Evolutionary conservation across 2,329 filamentous ascomycete genomes (phyloP).

Genomic region (Pseudocercospora musae): DNA sequence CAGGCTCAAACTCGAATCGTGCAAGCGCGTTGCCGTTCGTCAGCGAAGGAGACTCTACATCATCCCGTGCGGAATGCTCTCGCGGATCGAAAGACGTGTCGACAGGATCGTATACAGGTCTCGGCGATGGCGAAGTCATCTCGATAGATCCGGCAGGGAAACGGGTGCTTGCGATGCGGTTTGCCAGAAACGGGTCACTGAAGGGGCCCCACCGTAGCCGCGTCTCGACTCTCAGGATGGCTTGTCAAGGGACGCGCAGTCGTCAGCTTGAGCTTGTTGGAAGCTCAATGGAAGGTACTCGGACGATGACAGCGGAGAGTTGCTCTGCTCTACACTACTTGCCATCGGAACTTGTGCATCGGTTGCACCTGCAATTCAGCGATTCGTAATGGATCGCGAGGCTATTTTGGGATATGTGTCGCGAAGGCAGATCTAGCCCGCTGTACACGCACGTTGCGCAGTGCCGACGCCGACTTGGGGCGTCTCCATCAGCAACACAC

Average conservation of each 20-base stretch:
- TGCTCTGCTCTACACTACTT: background rate
- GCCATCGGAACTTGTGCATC: background rate
- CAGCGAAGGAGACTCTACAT: slow-evolving; percentile 45
- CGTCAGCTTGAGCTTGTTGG: background rate
- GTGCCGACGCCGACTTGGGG: background rate
- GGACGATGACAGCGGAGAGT: background rate
- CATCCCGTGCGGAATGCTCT: slow-evolving; percentile 20
- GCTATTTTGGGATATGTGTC: background rate
- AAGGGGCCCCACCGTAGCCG: background rate
- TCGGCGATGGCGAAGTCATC: slow-evolving; percentile 11
- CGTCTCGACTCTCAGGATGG: background rate
- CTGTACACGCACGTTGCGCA: background rate
- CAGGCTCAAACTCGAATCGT: slow-evolving; percentile 81
- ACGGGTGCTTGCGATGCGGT: slow-evolving; percentile 1
- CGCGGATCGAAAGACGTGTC: slow-evolving; percentile 38
- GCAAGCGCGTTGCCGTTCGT: slow-evolving; percentile 62
- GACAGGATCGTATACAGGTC: slow-evolving; percentile 41
- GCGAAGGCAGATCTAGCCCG: background rate
- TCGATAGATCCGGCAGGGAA: background rate
- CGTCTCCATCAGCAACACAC: background rate
- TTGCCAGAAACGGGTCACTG: background rate
- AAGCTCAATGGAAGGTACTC: background rate
- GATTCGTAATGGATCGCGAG: background rate
- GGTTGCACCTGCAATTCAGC: background rate
- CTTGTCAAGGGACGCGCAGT: background rate